Percentiles rank a stretch among this genome's conserved stretches.
phyloP scores from a whole-genome alignment of 306 rosid species.

The Cucumis hystrix region DNA sequence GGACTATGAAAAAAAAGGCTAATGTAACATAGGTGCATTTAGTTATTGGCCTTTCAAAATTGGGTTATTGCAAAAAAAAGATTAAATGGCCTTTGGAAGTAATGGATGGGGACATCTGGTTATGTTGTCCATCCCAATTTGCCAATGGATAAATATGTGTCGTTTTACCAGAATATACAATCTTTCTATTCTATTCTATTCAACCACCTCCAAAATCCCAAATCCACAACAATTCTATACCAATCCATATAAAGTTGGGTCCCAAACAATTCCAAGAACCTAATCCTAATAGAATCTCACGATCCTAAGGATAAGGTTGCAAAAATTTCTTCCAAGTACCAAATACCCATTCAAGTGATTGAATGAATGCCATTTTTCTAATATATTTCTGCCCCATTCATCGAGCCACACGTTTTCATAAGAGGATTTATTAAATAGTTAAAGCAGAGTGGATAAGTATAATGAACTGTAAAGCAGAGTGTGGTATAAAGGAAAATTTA shows the following conservation, averaged over 20 bases:
- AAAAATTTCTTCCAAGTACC: neutral
- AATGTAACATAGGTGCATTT: too few relatives aligned
- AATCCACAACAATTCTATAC: neutral
- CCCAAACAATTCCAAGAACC: conserved; percentile 12
- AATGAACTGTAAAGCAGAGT: neutral
- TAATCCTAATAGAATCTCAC: conserved; percentile 18
- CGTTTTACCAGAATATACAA: neutral
- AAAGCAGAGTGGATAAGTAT: neutral
- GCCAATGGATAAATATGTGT: neutral
- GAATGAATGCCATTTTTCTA: neutral
- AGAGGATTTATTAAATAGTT: neutral
- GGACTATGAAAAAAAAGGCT: too few relatives aligned
- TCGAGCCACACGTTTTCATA: neutral
- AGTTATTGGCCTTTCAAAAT: neutral
- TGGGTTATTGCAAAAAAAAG: neutral
- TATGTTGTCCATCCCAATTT: neutral
- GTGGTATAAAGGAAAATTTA: neutral
- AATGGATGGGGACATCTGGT: neutral
- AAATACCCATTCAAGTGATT: neutral
- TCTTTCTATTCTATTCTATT: neutral
- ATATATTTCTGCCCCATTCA: neutral
- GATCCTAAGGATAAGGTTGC: conserved; percentile 13
- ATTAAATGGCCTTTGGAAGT: neutral
- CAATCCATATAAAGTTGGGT: conserved; percentile 2
- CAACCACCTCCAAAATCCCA: neutral